Percentiles rank a stretch among this genome's conserved stretches.
These are phyloP conservation scores for Pleurotus citrinopileatus DNA, from an alignment of 768 basidiomycete species.

Conservation along the genomic window DNA sequence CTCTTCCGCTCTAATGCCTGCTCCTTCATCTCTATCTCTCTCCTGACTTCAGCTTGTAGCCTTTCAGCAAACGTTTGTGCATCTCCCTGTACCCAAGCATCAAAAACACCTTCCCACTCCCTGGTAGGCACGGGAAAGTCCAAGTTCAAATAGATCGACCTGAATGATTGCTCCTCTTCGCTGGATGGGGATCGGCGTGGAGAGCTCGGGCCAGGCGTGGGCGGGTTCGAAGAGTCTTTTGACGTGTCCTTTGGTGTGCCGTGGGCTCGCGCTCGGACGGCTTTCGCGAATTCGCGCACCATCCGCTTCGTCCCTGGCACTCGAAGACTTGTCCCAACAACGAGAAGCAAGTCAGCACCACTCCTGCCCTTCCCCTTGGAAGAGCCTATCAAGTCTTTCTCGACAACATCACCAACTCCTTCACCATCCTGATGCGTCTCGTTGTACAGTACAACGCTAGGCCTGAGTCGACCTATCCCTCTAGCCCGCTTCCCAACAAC, in stretches of 20 bases:
- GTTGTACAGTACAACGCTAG: constrained; percentile 89
- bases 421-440: constrained; percentile 87
- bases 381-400: constrained; percentile 73
- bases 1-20: constrained; percentile 52
- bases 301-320: constrained; percentile 92
- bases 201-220: constrained; percentile 44
- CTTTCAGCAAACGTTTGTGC: constrained; percentile 73
- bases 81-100: constrained; percentile 87
- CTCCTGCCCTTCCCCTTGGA: constrained; percentile 64
- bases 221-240: too few species aligned
- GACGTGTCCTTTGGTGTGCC: constrained; percentile 20
- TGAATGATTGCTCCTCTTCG: constrained; percentile 48
- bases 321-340: constrained; percentile 86
- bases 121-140: constrained; percentile 83
- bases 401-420: constrained; percentile 80
- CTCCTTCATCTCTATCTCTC: constrained; percentile 53
- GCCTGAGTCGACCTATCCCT: constrained; percentile 76
- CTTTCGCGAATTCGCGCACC: constrained; percentile 84
- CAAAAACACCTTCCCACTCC: constrained; percentile 90
- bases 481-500: constrained; percentile 76
- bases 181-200: constrained; percentile 44
- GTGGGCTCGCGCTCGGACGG: constrained; percentile 52
- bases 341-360: constrained; percentile 80
- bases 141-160: constrained; percentile 79
- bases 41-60: constrained; percentile 55